Base-by-base conservation (phyloP, 2,329 filamentous ascomycete species). In the Talaromyces sp. region DNA sequence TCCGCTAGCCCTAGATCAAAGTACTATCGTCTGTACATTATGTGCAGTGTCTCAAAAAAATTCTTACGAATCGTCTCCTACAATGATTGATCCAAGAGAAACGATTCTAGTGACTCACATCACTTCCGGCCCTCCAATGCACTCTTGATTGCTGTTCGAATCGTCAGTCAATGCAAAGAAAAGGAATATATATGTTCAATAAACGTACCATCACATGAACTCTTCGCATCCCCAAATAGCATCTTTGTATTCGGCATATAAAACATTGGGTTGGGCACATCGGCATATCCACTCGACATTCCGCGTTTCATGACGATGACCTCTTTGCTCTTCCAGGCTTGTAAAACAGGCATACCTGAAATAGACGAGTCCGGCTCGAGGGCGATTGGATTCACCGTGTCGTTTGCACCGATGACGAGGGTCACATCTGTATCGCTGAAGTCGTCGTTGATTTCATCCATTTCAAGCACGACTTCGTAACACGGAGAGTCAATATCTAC, bases 381-480 rank as follows among this genome's bases (percentile, higher is more conserved):
- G 0, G 91, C 90, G 66, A 93, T 93, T 0, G 91, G 91, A 67
- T 96, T 96, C 37, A 96, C 91, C 0, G 91, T 96, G 66, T 96
- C 91, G 65, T 96, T 96, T 8, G 91, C 91, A 2, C 91, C 91
- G 67, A 96, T 96, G 0, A 96, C 91, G 3, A 96, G 82, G 0
- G 89, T 91, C 9, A 96, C 79, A 66, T 96, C 91, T 0, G 91
- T 95, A 28, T 94, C 88, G 6, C 80, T 74, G 71, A 96, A 96
- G 67, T 96, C 91, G 62, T 95, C 91, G 72, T 96, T 96, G 76
- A 96, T 95, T 77, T 96, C 91, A 65, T 96, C 91, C 91, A 96
- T 96, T 75, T 96, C 91, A 46, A 95, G 81, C 28, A 96, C 91
- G 57, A 96, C 76, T 77, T 41, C 51, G 31, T n/a, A n/a, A n/a